These are phyloP conservation scores for Paecilomyces variotii DNA, from an alignment of 2,329 filamentous ascomycete genomes.

Conservation along the genomic window DNA sequence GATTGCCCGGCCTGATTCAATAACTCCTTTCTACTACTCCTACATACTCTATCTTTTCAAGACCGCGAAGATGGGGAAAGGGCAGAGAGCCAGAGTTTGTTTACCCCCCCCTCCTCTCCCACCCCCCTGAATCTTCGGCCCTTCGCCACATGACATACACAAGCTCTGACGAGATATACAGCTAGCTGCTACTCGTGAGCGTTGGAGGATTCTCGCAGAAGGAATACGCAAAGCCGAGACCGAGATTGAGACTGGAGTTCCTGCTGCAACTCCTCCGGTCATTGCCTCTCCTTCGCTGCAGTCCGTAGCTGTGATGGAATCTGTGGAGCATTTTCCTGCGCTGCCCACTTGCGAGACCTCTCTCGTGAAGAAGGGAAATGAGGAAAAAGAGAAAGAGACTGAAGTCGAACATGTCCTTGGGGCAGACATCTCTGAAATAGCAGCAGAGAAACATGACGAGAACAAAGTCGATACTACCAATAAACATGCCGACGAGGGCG, in stretches of 20 bases:
- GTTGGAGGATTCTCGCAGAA: background rate
- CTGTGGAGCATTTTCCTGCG: background rate
- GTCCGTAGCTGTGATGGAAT: background rate
- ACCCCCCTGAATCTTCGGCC: background rate
- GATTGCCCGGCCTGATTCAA: background rate
- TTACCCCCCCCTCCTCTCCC: background rate
- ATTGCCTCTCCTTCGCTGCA: no score
- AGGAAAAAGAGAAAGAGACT: background rate
- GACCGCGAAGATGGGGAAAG: background rate
- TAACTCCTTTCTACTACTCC: background rate
- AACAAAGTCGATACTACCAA: background rate
- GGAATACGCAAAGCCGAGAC: background rate
- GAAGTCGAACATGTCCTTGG: background rate
- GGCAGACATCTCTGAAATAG: background rate
- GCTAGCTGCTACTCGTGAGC: background rate
- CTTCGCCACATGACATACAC: background rate
- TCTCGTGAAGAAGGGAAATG: background rate
- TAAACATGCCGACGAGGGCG: background rate
- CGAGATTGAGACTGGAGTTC: background rate
- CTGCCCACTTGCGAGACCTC: background rate
- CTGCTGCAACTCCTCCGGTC: background rate
- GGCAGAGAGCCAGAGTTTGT: background rate
- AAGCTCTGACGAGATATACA: background rate
- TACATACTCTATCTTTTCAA: background rate
- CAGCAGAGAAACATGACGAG: background rate